Evolutionary conservation across 352 stramenopile species (phyloP).

Genomic region (Phytopythium helicoides): DNA sequence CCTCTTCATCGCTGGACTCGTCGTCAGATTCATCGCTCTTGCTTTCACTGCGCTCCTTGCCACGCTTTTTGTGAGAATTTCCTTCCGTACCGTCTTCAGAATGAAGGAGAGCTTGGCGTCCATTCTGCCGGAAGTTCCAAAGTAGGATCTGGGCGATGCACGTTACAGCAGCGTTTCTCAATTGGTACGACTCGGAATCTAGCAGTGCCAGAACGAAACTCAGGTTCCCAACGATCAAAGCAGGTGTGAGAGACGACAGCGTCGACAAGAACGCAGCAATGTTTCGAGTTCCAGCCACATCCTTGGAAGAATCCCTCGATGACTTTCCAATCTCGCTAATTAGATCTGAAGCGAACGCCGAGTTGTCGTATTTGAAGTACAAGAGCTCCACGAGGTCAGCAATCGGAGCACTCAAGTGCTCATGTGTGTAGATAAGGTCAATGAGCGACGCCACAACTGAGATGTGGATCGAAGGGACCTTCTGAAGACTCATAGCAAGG

Average conservation of each 20-base stretch:
- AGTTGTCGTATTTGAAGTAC: constrained; percentile 58
- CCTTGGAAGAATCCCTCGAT: constrained; percentile 62
- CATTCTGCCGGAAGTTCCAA: constrained; percentile 69
- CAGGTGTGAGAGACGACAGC: constrained; percentile 58
- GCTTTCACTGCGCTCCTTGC: constrained; percentile 8
- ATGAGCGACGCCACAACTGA: constrained; percentile 69
- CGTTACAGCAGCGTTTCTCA: constrained; percentile 73
- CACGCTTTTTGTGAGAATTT: constrained; percentile 11
- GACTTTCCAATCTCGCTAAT: constrained; percentile 78
- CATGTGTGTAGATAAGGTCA: constrained; percentile 70
- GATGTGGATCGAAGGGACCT: constrained; percentile 64
- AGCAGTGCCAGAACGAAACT: constrained; percentile 74
- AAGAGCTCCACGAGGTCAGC: constrained; percentile 64
- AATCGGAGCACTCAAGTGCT: constrained; percentile 57
- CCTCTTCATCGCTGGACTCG: constrained; percentile 21
- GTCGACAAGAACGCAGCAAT: constrained; percentile 70
- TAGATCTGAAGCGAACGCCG: constrained; percentile 60
- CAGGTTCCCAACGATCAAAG: constrained; percentile 72
- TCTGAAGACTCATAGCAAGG: constrained; percentile 54
- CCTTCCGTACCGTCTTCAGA: too few relatives aligned
- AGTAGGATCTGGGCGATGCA: constrained; percentile 73
- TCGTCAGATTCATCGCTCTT: constrained; percentile 23
- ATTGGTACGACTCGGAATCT: constrained; percentile 74
- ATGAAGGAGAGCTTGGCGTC: constrained; percentile 18
- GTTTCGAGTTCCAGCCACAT: constrained; percentile 69